phyloP scores from a whole-genome alignment of 2,329 filamentous ascomycete species.

The Xylaria sp. region DNA sequence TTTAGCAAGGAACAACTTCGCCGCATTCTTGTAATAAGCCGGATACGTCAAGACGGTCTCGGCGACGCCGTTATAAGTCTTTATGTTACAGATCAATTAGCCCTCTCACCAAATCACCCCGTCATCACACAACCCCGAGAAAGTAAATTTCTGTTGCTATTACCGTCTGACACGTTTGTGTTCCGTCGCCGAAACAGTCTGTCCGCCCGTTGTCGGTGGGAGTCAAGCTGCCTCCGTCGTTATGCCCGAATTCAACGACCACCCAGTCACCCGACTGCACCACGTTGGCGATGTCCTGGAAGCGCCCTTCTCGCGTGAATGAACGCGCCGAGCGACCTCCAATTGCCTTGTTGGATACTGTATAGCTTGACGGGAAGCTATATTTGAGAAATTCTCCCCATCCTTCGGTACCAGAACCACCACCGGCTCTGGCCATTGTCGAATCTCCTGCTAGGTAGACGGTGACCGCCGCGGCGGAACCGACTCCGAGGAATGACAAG shows the following conservation, averaged over 20 bases:
- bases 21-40: conserved; percentile 68
- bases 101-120: not conserved
- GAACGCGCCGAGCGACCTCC: conserved; percentile 73
- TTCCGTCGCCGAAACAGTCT: conserved; percentile 65
- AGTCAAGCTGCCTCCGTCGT: conserved; percentile 70
- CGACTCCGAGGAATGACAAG: conserved; percentile 28
- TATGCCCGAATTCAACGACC: conserved; percentile 78
- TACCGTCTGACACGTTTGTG: conserved; percentile 61
- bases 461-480: conserved; percentile 48
- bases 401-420: conserved; percentile 60
- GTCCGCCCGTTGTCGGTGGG: conserved; percentile 68
- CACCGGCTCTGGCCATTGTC: conserved; percentile 65
- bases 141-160: not conserved
- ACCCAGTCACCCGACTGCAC: conserved; percentile 71
- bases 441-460: conserved; percentile 70
- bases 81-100: not conserved
- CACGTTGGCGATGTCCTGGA: conserved; percentile 63
- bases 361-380: conserved; percentile 55
- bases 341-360: conserved; percentile 71
- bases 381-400: conserved; percentile 71
- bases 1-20: conserved; percentile 62
- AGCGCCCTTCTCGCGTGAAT: conserved; percentile 73
- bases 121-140: not conserved
- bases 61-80: conserved; percentile 58
- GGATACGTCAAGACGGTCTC: conserved; percentile 71